Percentiles rank a stretch among this genome's conserved stretches.
phyloP scores from a whole-genome alignment of 805 yeast species.

The Hanseniaspora osmophila region DNA sequence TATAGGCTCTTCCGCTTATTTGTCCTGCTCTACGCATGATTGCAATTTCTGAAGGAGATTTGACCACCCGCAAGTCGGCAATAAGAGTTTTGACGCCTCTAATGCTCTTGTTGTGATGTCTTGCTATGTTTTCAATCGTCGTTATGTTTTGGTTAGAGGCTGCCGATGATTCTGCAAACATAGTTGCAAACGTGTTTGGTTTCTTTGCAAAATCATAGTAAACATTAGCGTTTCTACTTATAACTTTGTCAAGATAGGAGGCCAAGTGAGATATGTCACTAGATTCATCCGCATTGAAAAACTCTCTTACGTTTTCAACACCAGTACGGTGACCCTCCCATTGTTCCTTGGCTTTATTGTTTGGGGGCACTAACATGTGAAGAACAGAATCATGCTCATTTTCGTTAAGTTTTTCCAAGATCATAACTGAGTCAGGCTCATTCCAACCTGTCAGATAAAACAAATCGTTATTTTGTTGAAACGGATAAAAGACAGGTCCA shows the following conservation, averaged over 20 bases:
- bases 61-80: slow-evolving; percentile 40
- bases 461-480: slow-evolving; percentile 83
- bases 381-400: slow-evolving; percentile 41
- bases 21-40: slow-evolving; percentile 75
- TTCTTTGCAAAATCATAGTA: slow-evolving; percentile 34
- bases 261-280: slow-evolving; percentile 34
- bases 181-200: slow-evolving; percentile 12
- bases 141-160: slow-evolving; percentile 14
- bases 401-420: slow-evolving; percentile 47
- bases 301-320: slow-evolving; percentile 60
- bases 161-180: slow-evolving; percentile 18
- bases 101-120: slow-evolving; percentile 18
- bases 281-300: slow-evolving; percentile 77
- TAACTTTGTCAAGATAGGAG: slow-evolving; percentile 31
- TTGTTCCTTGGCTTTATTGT: slow-evolving; percentile 60
- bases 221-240: slow-evolving; percentile 35
- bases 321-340: slow-evolving; percentile 97
- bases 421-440: slow-evolving; percentile 67
- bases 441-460: slow-evolving; percentile 84
- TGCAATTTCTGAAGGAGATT: slow-evolving; percentile 61
- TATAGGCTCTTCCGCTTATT: slow-evolving; percentile 72
- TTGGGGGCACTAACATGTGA: slow-evolving; percentile 78
- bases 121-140: slow-evolving; percentile 18
- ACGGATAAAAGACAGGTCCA: slow-evolving; percentile 81
- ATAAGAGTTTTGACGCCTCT: slow-evolving; percentile 11